Base-by-base conservation (phyloP, 768 basidiomycete genomes). In the Vararia minispora region DNA sequence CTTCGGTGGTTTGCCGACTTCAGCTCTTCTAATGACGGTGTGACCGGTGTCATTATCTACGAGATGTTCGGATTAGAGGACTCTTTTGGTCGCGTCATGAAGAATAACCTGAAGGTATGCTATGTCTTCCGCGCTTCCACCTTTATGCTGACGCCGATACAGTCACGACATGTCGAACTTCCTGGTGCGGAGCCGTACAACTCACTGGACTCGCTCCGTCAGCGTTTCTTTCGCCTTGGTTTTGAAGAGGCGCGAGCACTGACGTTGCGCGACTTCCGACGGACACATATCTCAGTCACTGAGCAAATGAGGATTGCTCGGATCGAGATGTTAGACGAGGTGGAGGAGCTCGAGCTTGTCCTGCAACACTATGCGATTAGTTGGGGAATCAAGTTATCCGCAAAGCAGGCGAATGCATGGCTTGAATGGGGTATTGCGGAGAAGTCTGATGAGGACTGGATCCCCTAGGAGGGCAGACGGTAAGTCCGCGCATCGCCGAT, bases 1-100 rank as follows among this genome's bases (percentile, higher is more conserved):
- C 61, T 95, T 2, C 56, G 62, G 26, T 92, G 86, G 84, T 90
- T 92, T 52, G 64, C 71, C 2, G 62, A 71, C 39, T 67, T 66
- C 40, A 77, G 74, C 51, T 54, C 61, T 1, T 6, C 43, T 13
- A 33, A n/a, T 12, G 9, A 40, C 25, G 52, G 42, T 24, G 52
- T 64, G 1, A 61, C 76, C 1, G 78, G 75, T 20, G 72, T 68
- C 3, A 58, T 89, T 7, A 69, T 90, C 13, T 97, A 98, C 52
- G 94, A 97, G 55, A 97, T 97, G 85, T 92, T 88, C 53, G 82
- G 79, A 2, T 63, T 97, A 4, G 67, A 75, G 14, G 94, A 97
- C 53, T 51, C 76, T 0, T 98, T 98, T 59, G 95, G 94, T n/a
- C 69, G 69, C 22, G 85, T 98, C 16, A 97, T 99, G 91, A 61